Evolutionary conservation across 2,329 filamentous ascomycete species (phyloP).

Genomic region (Colletotrichum viniferum): DNA sequence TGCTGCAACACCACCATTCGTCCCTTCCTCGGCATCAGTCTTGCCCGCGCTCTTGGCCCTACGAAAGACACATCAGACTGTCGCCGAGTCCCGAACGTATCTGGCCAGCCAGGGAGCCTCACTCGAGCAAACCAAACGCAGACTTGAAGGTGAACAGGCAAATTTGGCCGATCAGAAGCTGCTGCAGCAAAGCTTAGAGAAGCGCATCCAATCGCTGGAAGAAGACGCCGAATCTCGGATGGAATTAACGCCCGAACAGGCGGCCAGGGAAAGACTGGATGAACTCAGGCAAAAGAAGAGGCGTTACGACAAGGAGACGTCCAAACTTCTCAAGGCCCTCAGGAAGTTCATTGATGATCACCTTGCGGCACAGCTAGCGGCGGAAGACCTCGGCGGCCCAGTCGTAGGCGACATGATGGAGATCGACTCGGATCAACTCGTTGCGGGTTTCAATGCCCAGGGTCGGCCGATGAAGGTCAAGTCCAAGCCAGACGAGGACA

Average conservation of each 20-base stretch:
- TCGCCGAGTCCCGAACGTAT: conserved; percentile 67
- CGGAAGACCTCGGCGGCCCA: conserved; percentile 82
- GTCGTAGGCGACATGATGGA: conserved; percentile 78
- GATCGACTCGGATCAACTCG: conserved; percentile 62
- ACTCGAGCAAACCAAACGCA: conserved; percentile 47
- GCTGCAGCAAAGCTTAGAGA: conserved; percentile 56
- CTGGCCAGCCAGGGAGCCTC: conserved; percentile 50
- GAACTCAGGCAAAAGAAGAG: conserved; percentile 64
- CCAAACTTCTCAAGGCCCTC: conserved; percentile 65
- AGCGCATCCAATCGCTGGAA: conserved; percentile 64
- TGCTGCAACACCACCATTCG: conserved; percentile 63
- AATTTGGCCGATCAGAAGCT: conserved; percentile 59
- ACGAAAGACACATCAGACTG: conserved; percentile 67
- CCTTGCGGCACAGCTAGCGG: conserved; percentile 77
- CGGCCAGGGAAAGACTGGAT: conserved; percentile 65
- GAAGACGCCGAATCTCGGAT: conserved; percentile 60
- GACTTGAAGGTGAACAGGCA: conserved; percentile 55
- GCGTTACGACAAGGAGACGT: conserved; percentile 65
- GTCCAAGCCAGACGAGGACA: conserved; percentile 46
- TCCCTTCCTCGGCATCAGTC: conserved; percentile 70
- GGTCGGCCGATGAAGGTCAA: conserved; percentile 59
- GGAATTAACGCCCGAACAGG: conserved; percentile 63
- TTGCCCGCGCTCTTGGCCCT: conserved; percentile 75
- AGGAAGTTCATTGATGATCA: conserved; percentile 73
- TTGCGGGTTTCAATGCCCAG: conserved; percentile 63